Evolutionary conservation across 148 eudicot species (phyloP).

Genomic region (Arctostaphylos glauca): DNA sequence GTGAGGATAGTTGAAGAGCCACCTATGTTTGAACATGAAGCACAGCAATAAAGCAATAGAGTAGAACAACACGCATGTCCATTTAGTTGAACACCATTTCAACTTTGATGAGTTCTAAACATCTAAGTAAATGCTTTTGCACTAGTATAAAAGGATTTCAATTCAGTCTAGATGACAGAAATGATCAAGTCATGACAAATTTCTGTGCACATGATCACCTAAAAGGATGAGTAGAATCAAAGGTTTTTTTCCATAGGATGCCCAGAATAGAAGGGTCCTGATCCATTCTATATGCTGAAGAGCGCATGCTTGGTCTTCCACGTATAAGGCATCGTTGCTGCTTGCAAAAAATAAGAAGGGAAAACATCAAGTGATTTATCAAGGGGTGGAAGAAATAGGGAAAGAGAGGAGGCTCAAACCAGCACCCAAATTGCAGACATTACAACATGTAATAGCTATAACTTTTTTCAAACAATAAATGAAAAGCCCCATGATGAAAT

Average conservation of each 20-base stretch:
- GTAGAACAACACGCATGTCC: not conserved
- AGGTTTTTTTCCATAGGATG: not conserved
- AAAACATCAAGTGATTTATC: not conserved
- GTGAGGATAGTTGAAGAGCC: not conserved
- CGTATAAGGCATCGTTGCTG: too few relatives aligned
- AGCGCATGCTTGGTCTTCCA: not conserved
- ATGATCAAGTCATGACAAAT: not conserved
- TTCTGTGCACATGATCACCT: slow-evolving; percentile 1
- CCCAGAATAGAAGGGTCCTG: not conserved
- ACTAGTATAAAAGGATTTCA: not conserved
- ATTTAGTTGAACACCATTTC: not conserved
- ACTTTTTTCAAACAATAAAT: too few relatives aligned
- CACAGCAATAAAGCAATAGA: not conserved
- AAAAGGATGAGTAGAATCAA: not conserved
- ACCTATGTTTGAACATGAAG: not conserved
- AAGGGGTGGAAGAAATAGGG: not conserved
- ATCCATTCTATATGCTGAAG: not conserved
- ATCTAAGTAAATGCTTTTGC: not conserved
- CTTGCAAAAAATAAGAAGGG: not conserved
- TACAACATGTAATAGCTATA: too few relatives aligned
- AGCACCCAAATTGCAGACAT: too few relatives aligned
- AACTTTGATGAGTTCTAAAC: not conserved
- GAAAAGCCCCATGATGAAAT: too few relatives aligned
- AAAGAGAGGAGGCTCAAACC: not conserved
- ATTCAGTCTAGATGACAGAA: not conserved